These are phyloP conservation scores for Eremochloa ophiuroides DNA, from an alignment of 176 grass and related monocot species.

Conservation along the genomic window DNA sequence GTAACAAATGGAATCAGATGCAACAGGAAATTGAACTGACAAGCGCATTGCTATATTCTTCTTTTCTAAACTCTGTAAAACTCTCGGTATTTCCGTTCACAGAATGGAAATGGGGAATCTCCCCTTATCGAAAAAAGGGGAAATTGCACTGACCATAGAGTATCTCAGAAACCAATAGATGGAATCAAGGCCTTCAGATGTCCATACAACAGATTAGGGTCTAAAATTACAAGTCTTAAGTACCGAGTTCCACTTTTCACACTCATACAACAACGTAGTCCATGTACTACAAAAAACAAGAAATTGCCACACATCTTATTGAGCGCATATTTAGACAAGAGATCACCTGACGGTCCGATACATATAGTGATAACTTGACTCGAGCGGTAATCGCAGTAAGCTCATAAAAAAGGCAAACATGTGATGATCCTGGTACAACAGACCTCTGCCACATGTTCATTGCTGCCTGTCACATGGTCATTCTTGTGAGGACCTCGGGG, in stretches of 20 bases:
- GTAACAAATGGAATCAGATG: not conserved
- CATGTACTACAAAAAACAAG: slow-evolving; percentile 22
- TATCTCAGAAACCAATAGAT: too few relatives aligned
- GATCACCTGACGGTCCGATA: not conserved
- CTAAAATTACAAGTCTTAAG: slow-evolving; percentile 36
- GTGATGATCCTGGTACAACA: slow-evolving; percentile 4
- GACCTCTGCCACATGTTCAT: slow-evolving; percentile 29
- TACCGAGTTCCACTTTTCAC: not conserved
- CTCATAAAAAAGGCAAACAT: slow-evolving; percentile 31
- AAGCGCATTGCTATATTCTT: too few relatives aligned
- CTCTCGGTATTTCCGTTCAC: too few relatives aligned
- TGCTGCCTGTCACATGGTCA: slow-evolving; percentile 38
- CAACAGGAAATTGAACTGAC: not conserved
- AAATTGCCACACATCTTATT: slow-evolving; percentile 27
- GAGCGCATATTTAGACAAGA: slow-evolving; percentile 37
- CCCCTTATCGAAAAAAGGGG: too few relatives aligned
- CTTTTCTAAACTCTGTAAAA: too few relatives aligned
- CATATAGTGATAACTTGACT: slow-evolving; percentile 14
- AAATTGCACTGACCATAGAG: too few relatives aligned
- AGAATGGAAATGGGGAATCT: too few relatives aligned
- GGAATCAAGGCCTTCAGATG: not conserved
- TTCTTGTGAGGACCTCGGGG: slow-evolving; percentile 24
- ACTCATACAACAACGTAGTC: slow-evolving; percentile 32
- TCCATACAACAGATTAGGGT: slow-evolving; percentile 18
- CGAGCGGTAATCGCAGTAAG: not conserved